Conservation (phyloP, 2,329 filamentous ascomycete genomes). For the Aspergillus nomiae region DNA sequence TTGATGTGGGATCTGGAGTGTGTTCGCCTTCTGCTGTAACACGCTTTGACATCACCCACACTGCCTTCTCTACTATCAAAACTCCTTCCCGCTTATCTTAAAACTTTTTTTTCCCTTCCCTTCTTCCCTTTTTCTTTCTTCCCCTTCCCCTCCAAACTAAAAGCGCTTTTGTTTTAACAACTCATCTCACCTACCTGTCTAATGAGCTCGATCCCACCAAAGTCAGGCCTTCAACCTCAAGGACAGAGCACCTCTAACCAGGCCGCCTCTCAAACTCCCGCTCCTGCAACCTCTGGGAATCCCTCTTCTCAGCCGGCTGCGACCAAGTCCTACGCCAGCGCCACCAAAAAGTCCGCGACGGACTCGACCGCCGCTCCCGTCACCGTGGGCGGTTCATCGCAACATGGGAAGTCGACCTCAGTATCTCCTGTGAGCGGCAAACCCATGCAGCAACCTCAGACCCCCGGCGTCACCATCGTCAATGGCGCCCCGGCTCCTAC, state of each 20-base stretch:
- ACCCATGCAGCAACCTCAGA: conserved; percentile 53
- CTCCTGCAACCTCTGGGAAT: conserved; percentile 52
- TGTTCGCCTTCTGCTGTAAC: conserved; percentile 21
- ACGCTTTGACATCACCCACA: conserved; percentile 22
- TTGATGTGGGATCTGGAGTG: conserved; percentile 26
- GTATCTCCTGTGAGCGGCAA: conserved; percentile 85
- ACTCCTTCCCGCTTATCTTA: conserved; percentile 4
- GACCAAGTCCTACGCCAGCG: conserved; percentile 62
- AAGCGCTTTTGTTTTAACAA: conserved; percentile 10
- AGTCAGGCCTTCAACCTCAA: conserved; percentile 54
- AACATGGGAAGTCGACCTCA: conserved; percentile 63
- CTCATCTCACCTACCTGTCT: conserved; percentile 43
- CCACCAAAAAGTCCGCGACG: conserved; percentile 61
- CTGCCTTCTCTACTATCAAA: neutral
- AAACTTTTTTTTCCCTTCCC: conserved; percentile 8
- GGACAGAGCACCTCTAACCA: conserved; percentile 51
- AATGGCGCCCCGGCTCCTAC: conserved; percentile 63
- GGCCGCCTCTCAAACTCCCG: conserved; percentile 50
- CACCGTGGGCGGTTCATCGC: conserved; percentile 54
- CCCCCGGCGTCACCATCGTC: conserved; percentile 57
- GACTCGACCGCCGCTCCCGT: conserved; percentile 54
- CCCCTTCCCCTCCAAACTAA: conserved; percentile 8
- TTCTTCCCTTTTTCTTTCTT: conserved; percentile 13
- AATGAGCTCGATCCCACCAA: conserved; percentile 62
- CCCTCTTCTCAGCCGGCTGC: conserved; percentile 55